Conservation (phyloP, 2,329 filamentous ascomycete genomes). For the Sphaceloma murrayae region DNA sequence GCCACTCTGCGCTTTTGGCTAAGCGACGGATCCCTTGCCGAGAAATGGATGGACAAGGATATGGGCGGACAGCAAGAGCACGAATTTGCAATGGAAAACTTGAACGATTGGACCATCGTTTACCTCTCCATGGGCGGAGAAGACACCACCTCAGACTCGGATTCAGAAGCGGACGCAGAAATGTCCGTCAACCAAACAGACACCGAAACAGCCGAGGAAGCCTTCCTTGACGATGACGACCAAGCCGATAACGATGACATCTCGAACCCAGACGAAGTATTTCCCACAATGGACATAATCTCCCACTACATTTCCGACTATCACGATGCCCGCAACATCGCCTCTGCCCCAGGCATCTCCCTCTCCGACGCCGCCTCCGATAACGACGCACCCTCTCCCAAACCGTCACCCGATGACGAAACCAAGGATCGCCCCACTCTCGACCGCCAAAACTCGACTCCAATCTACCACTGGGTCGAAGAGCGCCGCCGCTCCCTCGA, state of each 20-base stretch:
- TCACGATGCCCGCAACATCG: conserved; percentile 16
- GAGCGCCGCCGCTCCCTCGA: conserved; percentile 15
- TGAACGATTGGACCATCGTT: conserved; percentile 16
- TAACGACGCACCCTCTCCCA: too few species aligned
- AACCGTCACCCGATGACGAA: too few species aligned
- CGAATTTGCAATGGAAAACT: conserved; percentile 16
- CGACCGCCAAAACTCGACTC: conserved; percentile 11
- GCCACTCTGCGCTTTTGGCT: conserved; percentile 15
- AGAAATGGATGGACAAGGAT: conserved; percentile 17
- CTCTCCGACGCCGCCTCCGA: conserved; percentile 5
- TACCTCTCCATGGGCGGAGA: conserved; percentile 15
- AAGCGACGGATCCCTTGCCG: conserved; percentile 4
- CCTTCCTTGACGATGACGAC: conserved; percentile 12
- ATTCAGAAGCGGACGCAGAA: conserved; percentile 13
- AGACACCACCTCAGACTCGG: background rate
- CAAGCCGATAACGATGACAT: background rate
- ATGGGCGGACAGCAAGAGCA: conserved; percentile 16
- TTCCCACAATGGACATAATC: conserved; percentile 13
- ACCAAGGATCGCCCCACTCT: conserved; percentile 2
- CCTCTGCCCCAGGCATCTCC: conserved; percentile 11
- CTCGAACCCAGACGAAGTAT: conserved; percentile 1
- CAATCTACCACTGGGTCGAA: conserved; percentile 16
- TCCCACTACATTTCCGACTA: conserved; percentile 16
- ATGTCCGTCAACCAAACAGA: conserved; percentile 15
- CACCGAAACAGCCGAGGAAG: conserved; percentile 11